phyloP scores from a whole-genome alignment of 75 land plant genomes.

The Chamaecyparis obtusa region DNA sequence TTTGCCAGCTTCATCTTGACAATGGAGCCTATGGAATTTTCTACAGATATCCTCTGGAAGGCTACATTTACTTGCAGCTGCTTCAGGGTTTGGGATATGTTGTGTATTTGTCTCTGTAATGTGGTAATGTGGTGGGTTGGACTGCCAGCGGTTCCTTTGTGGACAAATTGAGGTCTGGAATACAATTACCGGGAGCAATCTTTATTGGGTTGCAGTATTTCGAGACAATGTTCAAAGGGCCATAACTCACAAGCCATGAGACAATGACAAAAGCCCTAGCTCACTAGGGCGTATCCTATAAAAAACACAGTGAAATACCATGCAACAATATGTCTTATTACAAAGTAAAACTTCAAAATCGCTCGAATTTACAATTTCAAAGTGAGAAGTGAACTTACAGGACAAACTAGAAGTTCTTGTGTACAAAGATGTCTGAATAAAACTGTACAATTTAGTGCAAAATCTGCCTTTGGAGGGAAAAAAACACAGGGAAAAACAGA shows the following conservation, averaged over 20 bases:
- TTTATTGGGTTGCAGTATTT: conserved; percentile 76
- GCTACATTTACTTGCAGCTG: conserved; percentile 57
- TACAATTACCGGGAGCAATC: conserved; percentile 55
- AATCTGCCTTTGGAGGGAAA: no score
- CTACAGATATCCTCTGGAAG: conserved; percentile 52
- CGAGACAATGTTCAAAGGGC: conserved; percentile 63
- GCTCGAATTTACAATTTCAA: no score
- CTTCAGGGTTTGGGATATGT: conserved; percentile 63
- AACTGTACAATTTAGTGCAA: no score
- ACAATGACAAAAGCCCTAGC: no score
- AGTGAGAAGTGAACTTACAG: no score
- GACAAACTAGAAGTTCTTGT: no score
- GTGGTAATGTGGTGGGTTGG: conserved; percentile 47
- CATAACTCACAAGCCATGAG: conserved; percentile 47
- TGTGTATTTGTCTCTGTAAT: conserved; percentile 48
- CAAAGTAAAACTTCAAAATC: no score
- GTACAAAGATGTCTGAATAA: no score
- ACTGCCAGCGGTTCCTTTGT: conserved; percentile 26
- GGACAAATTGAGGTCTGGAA: conserved; percentile 36
- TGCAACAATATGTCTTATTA: no score
- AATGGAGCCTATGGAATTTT: conserved; percentile 73
- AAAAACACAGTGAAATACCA: no score
- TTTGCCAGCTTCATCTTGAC: conserved; percentile 54
- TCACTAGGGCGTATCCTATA: no score
- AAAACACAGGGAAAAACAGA: no score